Conservation (phyloP, 805 yeast genomes). For the Candida rishiriensis region DNA sequence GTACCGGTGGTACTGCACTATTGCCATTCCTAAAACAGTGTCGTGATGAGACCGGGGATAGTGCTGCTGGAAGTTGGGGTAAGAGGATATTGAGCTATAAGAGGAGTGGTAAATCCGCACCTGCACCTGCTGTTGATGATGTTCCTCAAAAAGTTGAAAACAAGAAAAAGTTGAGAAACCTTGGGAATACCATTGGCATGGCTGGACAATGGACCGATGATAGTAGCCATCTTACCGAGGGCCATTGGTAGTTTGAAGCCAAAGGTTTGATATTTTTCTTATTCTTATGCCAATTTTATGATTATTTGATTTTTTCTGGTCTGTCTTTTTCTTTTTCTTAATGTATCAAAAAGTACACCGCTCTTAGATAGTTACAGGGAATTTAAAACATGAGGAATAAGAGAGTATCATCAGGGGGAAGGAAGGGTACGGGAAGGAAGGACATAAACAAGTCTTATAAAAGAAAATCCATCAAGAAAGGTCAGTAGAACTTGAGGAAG, state of each 20-base stretch:
- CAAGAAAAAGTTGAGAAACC: neutral
- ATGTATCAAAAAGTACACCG: too few species aligned
- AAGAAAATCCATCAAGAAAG: too few species aligned
- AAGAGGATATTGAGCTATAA: slow-evolving; percentile 61
- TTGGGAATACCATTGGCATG: slow-evolving; percentile 21
- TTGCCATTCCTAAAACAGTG: slow-evolving; percentile 92
- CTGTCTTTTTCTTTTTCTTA: too few species aligned
- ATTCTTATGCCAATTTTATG: too few species aligned
- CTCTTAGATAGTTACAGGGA: too few species aligned
- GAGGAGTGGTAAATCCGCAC: slow-evolving; percentile 3
- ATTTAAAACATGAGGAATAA: too few species aligned
- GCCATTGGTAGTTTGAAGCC: slow-evolving; percentile 25
- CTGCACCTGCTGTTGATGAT: slow-evolving; percentile 14
- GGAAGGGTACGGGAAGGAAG: too few species aligned
- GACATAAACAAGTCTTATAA: too few species aligned
- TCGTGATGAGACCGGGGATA: slow-evolving; percentile 91
- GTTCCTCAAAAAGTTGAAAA: neutral
- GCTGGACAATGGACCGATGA: slow-evolving; percentile 31
- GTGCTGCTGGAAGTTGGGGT: slow-evolving; percentile 94
- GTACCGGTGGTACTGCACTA: slow-evolving; percentile 93
- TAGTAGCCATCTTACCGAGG: slow-evolving; percentile 20
- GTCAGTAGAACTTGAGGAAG: too few species aligned
- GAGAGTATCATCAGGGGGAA: too few species aligned
- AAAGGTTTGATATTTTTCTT: too few species aligned
- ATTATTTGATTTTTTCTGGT: too few species aligned